Evolutionary conservation across 176 grass and related monocot genomes (phyloP).

Genomic region (Oryza rufipogon): DNA sequence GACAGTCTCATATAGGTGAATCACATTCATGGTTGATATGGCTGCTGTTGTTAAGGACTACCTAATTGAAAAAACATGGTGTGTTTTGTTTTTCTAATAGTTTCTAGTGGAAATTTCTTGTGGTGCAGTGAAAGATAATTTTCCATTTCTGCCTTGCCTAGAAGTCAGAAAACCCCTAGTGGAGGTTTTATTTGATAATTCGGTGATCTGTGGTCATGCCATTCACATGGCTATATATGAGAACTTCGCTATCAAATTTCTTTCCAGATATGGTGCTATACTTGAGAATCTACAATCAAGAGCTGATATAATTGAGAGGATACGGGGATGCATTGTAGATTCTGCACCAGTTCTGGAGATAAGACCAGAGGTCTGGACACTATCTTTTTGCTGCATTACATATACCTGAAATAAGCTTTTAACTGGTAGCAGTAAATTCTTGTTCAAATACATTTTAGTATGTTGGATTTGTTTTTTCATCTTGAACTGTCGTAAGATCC

Average conservation of each 20-base stretch:
- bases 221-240: slow-evolving; percentile 14
- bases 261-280: slow-evolving; percentile 78
- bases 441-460: neutral
- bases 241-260: neutral
- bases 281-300: slow-evolving; percentile 86
- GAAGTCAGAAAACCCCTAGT: neutral
- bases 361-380: slow-evolving; percentile 74
- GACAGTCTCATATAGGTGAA: neutral
- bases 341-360: slow-evolving; percentile 90
- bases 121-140: neutral
- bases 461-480: neutral
- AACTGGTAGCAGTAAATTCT: slow-evolving; percentile 4
- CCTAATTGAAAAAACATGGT: neutral
- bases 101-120: neutral
- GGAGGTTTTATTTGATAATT: neutral
- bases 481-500: neutral
- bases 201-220: neutral
- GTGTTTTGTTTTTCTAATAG: neutral
- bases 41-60: neutral
- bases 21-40: neutral
- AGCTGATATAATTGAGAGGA: slow-evolving; percentile 77
- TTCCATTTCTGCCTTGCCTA: neutral
- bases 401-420: neutral
- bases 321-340: slow-evolving; percentile 89
- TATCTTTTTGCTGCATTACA: neutral